Evolutionary conservation across 306 rosid species (phyloP).

Genomic region (Morella rubra): DNA sequence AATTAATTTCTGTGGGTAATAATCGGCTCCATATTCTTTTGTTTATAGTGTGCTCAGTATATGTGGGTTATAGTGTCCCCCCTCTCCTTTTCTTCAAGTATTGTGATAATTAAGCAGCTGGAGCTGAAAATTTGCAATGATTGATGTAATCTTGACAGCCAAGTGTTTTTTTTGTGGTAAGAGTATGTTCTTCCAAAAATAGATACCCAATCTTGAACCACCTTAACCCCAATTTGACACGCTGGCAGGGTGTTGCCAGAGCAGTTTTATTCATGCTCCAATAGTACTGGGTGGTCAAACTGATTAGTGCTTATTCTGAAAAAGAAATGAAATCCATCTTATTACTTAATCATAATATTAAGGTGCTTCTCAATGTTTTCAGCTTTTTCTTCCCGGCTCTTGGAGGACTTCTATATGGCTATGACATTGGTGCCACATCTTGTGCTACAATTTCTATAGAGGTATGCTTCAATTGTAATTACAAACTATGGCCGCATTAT

Average conservation of each 20-base stretch:
- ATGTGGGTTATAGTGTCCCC: no score
- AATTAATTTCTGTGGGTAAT: no score
- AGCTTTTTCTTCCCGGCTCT: slow-evolving; percentile 95
- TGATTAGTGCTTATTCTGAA: slow-evolving; percentile 1
- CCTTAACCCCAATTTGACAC: not conserved
- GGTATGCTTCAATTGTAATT: slow-evolving; percentile 43
- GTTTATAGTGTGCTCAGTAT: not conserved
- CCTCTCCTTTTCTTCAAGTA: no score
- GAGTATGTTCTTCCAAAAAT: not conserved
- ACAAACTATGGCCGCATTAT: not conserved
- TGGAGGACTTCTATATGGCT: slow-evolving; percentile 90
- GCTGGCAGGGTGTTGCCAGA: not conserved
- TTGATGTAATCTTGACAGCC: not conserved
- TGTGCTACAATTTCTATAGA: slow-evolving; percentile 71
- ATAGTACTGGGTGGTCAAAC: not conserved
- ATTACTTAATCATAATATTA: slow-evolving; percentile 18
- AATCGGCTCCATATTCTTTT: not conserved
- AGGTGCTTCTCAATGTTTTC: slow-evolving; percentile 33
- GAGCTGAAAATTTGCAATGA: not conserved
- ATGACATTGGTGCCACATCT: slow-evolving; percentile 92
- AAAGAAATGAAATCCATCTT: slow-evolving; percentile 5
- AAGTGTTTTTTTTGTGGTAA: not conserved
- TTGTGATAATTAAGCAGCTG: not conserved
- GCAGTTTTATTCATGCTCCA: not conserved
- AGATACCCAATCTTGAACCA: not conserved